Base-by-base conservation (phyloP, 1,139 yeast species). In the Yamadazyma diospyri region DNA sequence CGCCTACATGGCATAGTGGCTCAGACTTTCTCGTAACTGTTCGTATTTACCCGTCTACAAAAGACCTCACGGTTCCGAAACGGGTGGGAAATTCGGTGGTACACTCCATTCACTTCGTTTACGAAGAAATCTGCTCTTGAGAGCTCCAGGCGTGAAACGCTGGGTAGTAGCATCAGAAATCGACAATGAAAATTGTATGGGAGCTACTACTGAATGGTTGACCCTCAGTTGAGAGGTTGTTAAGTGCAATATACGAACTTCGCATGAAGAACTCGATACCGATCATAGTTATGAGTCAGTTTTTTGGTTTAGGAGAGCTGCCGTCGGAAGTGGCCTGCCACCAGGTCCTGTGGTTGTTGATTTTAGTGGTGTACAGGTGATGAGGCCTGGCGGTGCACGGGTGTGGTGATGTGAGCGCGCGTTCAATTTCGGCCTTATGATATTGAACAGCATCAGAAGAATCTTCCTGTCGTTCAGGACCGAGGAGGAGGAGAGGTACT, bases 41-140 rank as follows among this genome's bases (percentile, higher is more conserved):
- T 78, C 79, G 80, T 80, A 73, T 72, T 67, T 72, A 78, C 86
- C 82, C 81, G 81, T 61, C 48, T 44, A 64, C 84, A 62, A 47
- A 70, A 66, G 69, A 24, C 18, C 22, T 22, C 12, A 13, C 10
- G 21, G 12, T 15, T 14, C 6, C 28, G 51, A 47, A 29, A 71
- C 78, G 81, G 82, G 85, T 79, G 86, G 86, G 86, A 79, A 79
- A 79, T 79, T 79, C 86, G 86, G 86, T 79, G 86, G 74, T 72
- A 57, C 78, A 55, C 84, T 51, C 80, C 78, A 68, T 70, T 76
- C 74, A 39, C 43, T 36, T 35, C 37, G 32, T 29, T 24, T 27
- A 17, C 13, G 25, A 21, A 30, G 31, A 23, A 42, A 34, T 33
- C 35, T 70, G 67, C 83, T 77, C 84, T 54, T 76, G 84, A 78